Base-by-base conservation (phyloP, 2,329 filamentous ascomycete genomes). In the Colletotrichum abscissum region DNA sequence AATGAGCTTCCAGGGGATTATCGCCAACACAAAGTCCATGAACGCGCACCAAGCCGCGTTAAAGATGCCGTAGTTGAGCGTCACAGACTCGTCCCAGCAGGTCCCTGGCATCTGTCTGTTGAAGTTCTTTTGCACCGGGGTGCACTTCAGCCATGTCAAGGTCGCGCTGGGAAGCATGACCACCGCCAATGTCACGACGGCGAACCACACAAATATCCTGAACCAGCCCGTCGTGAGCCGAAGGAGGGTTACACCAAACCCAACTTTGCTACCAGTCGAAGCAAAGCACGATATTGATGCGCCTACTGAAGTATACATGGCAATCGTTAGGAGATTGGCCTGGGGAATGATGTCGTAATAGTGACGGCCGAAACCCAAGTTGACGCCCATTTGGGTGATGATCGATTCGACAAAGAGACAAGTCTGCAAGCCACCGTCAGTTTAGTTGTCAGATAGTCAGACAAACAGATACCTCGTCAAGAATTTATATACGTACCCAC, bases 1-100 rank as follows among this genome's bases (percentile, higher is more conserved):
- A 4, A 81, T 78, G 4, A 81, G 55, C 58, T 77, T 77, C 80
- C 80, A 81, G 0, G 80, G 80, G 3, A 81, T 59, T 33, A 77
- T 59, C 1, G 80, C 79, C 54, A 81, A 72, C 4, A 73, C 57
- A 11, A 81, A 79, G 72, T 81, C 79, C 54, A 77, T 72, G 1
- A 76, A 76, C 73, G 67, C 63, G 3, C 70, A 69, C 70, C 70
- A 73, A 2, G 66, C 58, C 0, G 59, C 66, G 33, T 65, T 73
- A 57, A 77, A 65, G 9, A 74, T 73, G 14, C 62, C 65, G 54
- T 69, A 74, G 26, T 70, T 69, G 8, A 75, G 63, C 8, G 71
- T 66, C 2, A 74, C 63, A 0, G 65, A 35, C 14, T 63, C 22
- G 19, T 74, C 69, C 74, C 72, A 77, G 65, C 79, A 80, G 2